A percentile compares a stretch with the other conserved stretches of the same genome.
Conservation (phyloP, 2,329 filamentous ascomycete species). For the Tolypocladium inflatum region DNA sequence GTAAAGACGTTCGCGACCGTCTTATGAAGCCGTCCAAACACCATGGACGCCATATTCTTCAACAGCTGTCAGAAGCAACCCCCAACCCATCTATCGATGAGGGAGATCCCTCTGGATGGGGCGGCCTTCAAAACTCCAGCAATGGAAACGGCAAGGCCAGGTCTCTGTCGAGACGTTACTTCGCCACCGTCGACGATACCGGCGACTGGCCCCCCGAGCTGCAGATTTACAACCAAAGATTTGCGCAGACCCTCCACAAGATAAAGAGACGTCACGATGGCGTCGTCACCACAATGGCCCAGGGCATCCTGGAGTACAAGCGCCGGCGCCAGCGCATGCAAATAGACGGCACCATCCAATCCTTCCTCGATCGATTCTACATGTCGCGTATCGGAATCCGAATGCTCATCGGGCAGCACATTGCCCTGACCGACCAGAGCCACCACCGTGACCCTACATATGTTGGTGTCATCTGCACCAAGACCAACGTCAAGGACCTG, state of each 20-base stretch:
- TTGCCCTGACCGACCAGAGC: slow-evolving; percentile 88
- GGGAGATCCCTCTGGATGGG: slow-evolving; percentile 65
- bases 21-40: slow-evolving; percentile 59
- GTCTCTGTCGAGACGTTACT: slow-evolving; percentile 57
- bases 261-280: slow-evolving; percentile 96
- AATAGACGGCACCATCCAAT: slow-evolving; percentile 94
- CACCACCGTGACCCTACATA: slow-evolving; percentile 86
- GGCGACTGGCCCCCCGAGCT: slow-evolving; percentile 90
- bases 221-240: slow-evolving; percentile 86
- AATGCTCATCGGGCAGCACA: slow-evolving; percentile 98
- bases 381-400: slow-evolving; percentile 99
- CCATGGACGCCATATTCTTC: slow-evolving; percentile 47
- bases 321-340: slow-evolving; percentile 93
- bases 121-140: slow-evolving; percentile 26
- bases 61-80: slow-evolving; percentile 74
- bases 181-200: slow-evolving; percentile 81
- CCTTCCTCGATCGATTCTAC: slow-evolving; percentile 97
- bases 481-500: slow-evolving; percentile 90
- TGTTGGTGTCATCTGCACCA: slow-evolving; percentile 97
- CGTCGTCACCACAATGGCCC: slow-evolving; percentile 95
- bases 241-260: slow-evolving; percentile 77
- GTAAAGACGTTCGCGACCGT: slow-evolving; percentile 65
- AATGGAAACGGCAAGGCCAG: slow-evolving; percentile 40
- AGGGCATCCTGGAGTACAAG: slow-evolving; percentile 97
- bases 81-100: slow-evolving; percentile 82